These are phyloP conservation scores for Candida sonorensis DNA, from an alignment of 805 yeast species.

Conservation along the genomic window DNA sequence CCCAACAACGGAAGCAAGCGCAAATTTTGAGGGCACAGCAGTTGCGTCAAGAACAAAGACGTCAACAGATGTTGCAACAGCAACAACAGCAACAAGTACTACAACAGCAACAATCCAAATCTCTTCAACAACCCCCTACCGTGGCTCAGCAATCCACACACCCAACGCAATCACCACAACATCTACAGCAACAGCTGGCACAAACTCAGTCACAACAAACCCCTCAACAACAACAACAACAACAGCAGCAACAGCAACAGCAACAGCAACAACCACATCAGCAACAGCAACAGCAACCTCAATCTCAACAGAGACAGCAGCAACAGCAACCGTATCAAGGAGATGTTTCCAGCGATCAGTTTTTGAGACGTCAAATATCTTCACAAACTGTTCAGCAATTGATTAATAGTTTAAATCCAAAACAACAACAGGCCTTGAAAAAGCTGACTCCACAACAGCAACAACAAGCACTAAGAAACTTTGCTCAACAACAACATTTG, in stretches of 20 bases:
- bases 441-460: constrained; percentile 38
- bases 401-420: constrained; percentile 15
- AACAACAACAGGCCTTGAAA: constrained; percentile 24
- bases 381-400: constrained; percentile 13
- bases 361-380: too few species aligned
- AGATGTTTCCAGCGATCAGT: too few species aligned
- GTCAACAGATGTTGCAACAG: constrained; percentile 17
- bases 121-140: too few species aligned
- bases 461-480: constrained; percentile 27
- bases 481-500: constrained; percentile 18
- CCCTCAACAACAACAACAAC: constrained; percentile 13
- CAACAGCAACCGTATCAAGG: constrained; percentile 1
- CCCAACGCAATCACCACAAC: too few species aligned
- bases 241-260: constrained; percentile 7
- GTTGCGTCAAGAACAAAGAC: constrained; percentile 18
- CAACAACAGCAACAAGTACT: constrained; percentile 21
- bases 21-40: constrained; percentile 33
- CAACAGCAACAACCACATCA: too few species aligned
- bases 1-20: constrained; percentile 39
- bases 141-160: too few species aligned
- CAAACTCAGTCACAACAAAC: too few species aligned
- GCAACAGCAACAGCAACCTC: constrained; percentile 12
- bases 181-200: too few species aligned
- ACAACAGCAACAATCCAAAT: constrained; percentile 6
- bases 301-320: constrained; percentile 5